A percentile compares a stretch with the other conserved stretches of the same genome.
phyloP scores from a whole-genome alignment of 1,284 basidiomycete species.

The Hemileia vastatrix region DNA sequence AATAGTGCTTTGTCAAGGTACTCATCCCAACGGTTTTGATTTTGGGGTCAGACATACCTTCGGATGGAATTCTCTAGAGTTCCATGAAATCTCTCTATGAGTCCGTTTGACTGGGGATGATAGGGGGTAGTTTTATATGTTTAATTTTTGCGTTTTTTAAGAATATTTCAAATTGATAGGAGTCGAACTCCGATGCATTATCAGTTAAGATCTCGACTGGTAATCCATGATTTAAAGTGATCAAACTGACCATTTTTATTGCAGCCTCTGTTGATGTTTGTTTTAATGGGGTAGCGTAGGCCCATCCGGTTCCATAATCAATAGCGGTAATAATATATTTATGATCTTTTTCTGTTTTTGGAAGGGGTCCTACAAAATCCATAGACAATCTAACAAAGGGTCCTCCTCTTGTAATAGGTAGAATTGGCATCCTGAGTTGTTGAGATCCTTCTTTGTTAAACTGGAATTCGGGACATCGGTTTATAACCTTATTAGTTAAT shows the following conservation, averaged over 20 bases:
- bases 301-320: constrained; percentile 12
- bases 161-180: neutral
- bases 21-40: constrained; percentile 3
- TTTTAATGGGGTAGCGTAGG: neutral
- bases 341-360: neutral
- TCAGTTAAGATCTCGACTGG: neutral
- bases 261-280: neutral
- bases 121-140: neutral
- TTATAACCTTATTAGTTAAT: neutral
- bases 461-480: neutral
- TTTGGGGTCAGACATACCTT: neutral
- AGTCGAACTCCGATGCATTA: neutral
- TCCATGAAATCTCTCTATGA: constrained; percentile 8
- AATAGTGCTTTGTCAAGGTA: neutral
- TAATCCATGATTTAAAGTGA: constrained; percentile 2
- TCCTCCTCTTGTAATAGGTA: neutral
- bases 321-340: constrained; percentile 4
- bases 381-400: constrained; percentile 4
- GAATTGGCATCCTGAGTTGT: neutral
- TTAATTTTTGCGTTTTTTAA: neutral
- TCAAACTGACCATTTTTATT: neutral
- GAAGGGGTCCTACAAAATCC: constrained; percentile 4
- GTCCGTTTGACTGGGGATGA: constrained; percentile 9
- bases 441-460: neutral
- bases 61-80: neutral